Conservation (phyloP, 2,329 filamentous ascomycete species). For the Leptosphaerulina australis region DNA sequence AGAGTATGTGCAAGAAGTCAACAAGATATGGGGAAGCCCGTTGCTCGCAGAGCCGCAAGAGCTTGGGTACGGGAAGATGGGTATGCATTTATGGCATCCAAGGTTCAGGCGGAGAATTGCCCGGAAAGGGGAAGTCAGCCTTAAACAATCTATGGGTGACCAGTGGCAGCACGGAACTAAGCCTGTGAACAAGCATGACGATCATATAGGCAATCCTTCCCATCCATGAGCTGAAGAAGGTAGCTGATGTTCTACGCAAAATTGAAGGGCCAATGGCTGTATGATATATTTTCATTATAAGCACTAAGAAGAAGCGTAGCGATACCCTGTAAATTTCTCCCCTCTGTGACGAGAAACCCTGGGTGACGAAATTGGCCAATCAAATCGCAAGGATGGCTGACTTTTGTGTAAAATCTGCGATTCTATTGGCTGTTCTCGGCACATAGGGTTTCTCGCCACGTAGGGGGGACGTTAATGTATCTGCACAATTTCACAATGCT, state of each 20-base stretch:
- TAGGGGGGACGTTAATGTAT: no score
- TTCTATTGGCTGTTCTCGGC: no score
- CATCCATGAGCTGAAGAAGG: neutral
- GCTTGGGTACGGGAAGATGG: neutral
- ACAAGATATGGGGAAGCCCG: constrained; percentile 37
- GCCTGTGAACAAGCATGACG: neutral
- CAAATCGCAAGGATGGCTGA: no score
- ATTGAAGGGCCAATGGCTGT: neutral
- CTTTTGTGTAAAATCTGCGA: no score
- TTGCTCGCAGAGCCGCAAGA: constrained; percentile 33
- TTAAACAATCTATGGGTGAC: neutral
- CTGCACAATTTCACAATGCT: no score
- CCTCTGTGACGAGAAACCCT: no score
- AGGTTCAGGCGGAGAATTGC: neutral
- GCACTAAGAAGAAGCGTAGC: neutral
- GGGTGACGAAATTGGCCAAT: no score
- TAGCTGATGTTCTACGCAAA: neutral
- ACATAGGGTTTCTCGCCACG: no score
- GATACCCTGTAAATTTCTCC: neutral
- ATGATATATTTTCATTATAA: no score
- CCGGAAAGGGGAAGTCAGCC: neutral
- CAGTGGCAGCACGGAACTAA: neutral
- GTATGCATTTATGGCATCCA: constrained; percentile 5
- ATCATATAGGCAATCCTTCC: neutral
- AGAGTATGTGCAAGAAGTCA: constrained; percentile 35